Evolutionary conservation across 495 filamentous ascomycete species (phyloP).

Genomic region (Annulohypoxylon maeteangense): DNA sequence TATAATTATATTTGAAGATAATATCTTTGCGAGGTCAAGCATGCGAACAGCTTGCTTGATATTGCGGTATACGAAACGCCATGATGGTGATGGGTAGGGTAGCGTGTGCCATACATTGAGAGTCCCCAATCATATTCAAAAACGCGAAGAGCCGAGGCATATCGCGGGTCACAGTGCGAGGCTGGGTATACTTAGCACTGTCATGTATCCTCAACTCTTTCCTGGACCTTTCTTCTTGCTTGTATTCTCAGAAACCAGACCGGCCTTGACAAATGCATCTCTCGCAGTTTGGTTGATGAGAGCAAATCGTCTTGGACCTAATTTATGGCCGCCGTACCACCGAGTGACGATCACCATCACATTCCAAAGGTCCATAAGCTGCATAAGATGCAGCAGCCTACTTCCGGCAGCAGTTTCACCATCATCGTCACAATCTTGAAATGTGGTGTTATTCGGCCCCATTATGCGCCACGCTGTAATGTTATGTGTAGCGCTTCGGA

Average conservation of each 20-base stretch:
- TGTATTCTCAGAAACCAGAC: conserved; percentile 67
- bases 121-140: not conserved
- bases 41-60: not conserved
- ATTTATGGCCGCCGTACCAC: conserved; percentile 91
- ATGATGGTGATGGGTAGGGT: not conserved
- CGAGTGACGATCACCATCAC: conserved; percentile 92
- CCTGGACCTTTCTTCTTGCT: conserved; percentile 66
- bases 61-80: not conserved
- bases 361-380: conserved; percentile 94
- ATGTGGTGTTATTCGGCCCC: conserved; percentile 63
- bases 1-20: not conserved
- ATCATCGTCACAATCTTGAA: conserved; percentile 95
- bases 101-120: no score
- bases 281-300: conserved; percentile 87
- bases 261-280: conserved; percentile 85
- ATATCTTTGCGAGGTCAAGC: not conserved
- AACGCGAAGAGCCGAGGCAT: conserved; percentile 37
- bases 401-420: conserved; percentile 95
- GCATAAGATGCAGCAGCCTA: conserved; percentile 86
- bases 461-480: conserved; percentile 74
- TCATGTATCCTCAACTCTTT: conserved; percentile 39
- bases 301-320: conserved; percentile 89
- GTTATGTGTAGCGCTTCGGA: conserved; percentile 89
- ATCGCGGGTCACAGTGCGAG: conserved; percentile 18
- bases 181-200: conserved; percentile 16